A percentile compares a stretch with the other conserved stretches of the same genome.
Evolutionary conservation across 2,329 filamentous ascomycete genomes (phyloP).

Genomic region (Dactylonectria macrodidyma): DNA sequence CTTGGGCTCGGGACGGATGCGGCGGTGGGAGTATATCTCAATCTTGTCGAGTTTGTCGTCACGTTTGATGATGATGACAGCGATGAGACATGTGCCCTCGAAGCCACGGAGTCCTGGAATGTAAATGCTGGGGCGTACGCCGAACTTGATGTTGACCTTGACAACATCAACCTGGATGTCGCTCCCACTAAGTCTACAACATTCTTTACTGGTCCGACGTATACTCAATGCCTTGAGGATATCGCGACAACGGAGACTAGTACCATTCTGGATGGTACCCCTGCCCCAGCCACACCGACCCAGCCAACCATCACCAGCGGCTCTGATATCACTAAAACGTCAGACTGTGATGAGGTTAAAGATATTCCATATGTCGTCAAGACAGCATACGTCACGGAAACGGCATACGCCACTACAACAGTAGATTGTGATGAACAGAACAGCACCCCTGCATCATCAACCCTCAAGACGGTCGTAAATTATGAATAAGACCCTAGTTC

Average conservation of each 20-base stretch:
- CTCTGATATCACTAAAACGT: neutral
- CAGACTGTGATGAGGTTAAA: neutral
- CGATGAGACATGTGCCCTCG: neutral
- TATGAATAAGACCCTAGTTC: too few species aligned
- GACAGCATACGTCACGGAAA: neutral
- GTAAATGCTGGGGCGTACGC: slow-evolving; percentile 21
- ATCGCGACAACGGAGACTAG: neutral
- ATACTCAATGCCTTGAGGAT: slow-evolving; percentile 9
- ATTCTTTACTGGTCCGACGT: slow-evolving; percentile 5
- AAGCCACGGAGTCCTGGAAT: slow-evolving; percentile 13
- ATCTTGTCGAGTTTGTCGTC: slow-evolving; percentile 13
- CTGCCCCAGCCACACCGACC: neutral
- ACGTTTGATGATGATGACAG: neutral
- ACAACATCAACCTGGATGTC: neutral
- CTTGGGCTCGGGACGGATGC: neutral
- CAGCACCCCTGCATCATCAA: neutral
- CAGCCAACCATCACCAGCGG: neutral
- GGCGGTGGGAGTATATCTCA: slow-evolving; percentile 19
- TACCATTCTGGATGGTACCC: neutral
- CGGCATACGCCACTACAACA: neutral
- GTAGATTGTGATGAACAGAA: neutral
- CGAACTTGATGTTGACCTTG: slow-evolving; percentile 3
- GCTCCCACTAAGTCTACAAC: slow-evolving; percentile 3
- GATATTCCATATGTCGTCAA: neutral
- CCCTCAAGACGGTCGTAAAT: too few species aligned